phyloP scores from a whole-genome alignment of 1,284 basidiomycete genomes.

The Peniophora sp. region DNA sequence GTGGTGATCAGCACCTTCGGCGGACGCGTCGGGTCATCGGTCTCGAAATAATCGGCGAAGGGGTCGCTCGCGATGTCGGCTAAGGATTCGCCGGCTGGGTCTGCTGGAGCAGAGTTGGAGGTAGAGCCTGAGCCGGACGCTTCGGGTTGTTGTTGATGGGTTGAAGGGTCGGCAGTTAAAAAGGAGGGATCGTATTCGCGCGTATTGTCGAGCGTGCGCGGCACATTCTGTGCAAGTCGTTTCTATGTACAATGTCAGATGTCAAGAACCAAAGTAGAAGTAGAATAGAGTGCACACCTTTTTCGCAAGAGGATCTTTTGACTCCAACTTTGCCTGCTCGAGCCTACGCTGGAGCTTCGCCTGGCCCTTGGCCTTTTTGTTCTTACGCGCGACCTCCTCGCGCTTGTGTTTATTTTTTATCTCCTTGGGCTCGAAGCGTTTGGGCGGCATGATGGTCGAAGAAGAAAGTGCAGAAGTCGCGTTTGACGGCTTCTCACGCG shows the following conservation, averaged over 20 bases:
- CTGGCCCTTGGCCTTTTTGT: slow-evolving; percentile 75
- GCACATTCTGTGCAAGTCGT: slow-evolving; percentile 79
- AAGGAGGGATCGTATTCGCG: slow-evolving; percentile 86
- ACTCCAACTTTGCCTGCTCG: slow-evolving; percentile 65
- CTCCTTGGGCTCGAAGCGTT: slow-evolving; percentile 51
- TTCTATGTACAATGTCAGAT: slow-evolving; percentile 44
- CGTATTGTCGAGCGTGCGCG: slow-evolving; percentile 90
- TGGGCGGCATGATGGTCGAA: slow-evolving; percentile 35
- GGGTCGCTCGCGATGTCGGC: slow-evolving; percentile 66
- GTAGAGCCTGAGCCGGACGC: slow-evolving; percentile 15
- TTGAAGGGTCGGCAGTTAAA: slow-evolving; percentile 61
- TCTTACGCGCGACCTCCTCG: slow-evolving; percentile 67
- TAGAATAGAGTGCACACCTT: slow-evolving; percentile 40
- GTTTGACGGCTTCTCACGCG: slow-evolving; percentile 5
- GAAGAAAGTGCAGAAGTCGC: neutral
- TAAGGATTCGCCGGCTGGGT: slow-evolving; percentile 38
- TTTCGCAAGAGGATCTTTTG: slow-evolving; percentile 61
- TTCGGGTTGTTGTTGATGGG: slow-evolving; percentile 19
- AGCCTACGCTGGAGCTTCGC: slow-evolving; percentile 77
- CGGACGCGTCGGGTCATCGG: slow-evolving; percentile 57
- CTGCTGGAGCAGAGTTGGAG: slow-evolving; percentile 21
- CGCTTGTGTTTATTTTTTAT: slow-evolving; percentile 86
- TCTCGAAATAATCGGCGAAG: slow-evolving; percentile 64
- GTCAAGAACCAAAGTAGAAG: neutral
- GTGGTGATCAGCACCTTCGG: slow-evolving; percentile 91